Percentiles rank a stretch among this genome's conserved stretches.
phyloP scores from a whole-genome alignment of 345 rosid species.

The Pugionium cornutum region DNA sequence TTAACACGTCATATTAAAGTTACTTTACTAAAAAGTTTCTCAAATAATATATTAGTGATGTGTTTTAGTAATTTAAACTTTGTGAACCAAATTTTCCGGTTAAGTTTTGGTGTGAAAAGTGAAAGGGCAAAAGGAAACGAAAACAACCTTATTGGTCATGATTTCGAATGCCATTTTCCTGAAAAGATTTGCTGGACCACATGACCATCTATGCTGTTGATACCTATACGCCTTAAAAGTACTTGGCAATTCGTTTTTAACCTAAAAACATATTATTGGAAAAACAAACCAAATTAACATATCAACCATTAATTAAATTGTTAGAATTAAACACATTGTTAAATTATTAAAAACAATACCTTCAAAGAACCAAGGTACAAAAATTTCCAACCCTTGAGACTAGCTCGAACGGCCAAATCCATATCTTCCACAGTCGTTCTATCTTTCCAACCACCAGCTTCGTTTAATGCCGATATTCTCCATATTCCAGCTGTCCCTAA shows the following conservation, averaged over 20 bases:
- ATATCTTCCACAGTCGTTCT: conserved; percentile 98
- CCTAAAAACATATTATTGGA: conserved; percentile 44
- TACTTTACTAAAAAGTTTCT: no score
- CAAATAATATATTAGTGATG: no score
- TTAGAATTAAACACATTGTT: background rate
- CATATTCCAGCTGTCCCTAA: conserved; percentile 96
- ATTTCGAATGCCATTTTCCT: conserved; percentile 91
- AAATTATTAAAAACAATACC: conserved; percentile 44
- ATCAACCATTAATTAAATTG: background rate
- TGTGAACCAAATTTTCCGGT: background rate
- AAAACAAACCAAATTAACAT: background rate
- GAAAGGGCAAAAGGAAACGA: background rate
- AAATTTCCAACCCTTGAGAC: conserved; percentile 97
- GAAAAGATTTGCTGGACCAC: conserved; percentile 98
- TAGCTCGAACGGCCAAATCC: conserved; percentile 97
- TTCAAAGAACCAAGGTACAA: conserved; percentile 65
- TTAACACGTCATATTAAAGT: no score
- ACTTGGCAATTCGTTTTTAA: conserved; percentile 94
- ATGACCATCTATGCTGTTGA: conserved; percentile 96
- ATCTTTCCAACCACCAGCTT: conserved; percentile 99
- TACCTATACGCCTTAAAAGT: conserved; percentile 90
- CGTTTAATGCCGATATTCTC: conserved; percentile 84
- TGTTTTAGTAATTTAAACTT: no score
- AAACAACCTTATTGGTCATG: conserved; percentile 61
- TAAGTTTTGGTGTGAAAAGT: background rate